Conservation (phyloP, 2,329 filamentous ascomycete species). For the Cucurbitaria berberidis region DNA sequence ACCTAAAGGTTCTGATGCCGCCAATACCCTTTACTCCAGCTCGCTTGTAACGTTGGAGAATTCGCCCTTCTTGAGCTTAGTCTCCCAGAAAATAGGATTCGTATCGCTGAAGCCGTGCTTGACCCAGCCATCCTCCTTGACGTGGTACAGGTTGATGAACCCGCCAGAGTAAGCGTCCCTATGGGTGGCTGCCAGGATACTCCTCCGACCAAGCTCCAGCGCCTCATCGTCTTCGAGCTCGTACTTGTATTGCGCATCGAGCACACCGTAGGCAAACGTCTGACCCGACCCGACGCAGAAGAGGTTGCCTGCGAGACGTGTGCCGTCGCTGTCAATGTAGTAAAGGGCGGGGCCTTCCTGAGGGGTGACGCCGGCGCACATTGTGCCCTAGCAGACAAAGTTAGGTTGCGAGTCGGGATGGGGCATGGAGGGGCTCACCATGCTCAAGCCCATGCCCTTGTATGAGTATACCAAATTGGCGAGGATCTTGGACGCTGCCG, state of each 20-base stretch:
- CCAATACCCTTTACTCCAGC: conserved; percentile 58
- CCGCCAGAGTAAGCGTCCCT: conserved; percentile 98
- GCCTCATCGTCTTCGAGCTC: conserved; percentile 87
- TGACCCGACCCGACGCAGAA: conserved; percentile 99
- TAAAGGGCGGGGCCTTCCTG: conserved; percentile 97
- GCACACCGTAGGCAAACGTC: conserved; percentile 97
- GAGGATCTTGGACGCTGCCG: conserved; percentile 96
- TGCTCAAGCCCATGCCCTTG: conserved; percentile 98
- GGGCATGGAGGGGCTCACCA: conserved; percentile 57
- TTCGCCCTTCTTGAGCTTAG: conserved; percentile 97
- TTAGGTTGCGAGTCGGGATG: conserved; percentile 8
- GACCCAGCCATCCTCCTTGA: conserved; percentile 98
- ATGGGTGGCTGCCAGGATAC: conserved; percentile 95
- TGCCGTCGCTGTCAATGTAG: conserved; percentile 98
- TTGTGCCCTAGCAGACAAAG: conserved; percentile 69
- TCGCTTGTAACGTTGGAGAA: conserved; percentile 92
- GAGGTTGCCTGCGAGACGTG: conserved; percentile 87
- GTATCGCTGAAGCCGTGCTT: conserved; percentile 98
- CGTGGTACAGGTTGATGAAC: conserved; percentile 98
- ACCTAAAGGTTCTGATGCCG: not conserved
- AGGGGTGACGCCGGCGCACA: conserved; percentile 96
- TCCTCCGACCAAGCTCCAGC: conserved; percentile 85
- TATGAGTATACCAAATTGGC: conserved; percentile 98
- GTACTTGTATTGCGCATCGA: conserved; percentile 94
- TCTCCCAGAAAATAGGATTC: conserved; percentile 99